Evolutionary conservation across 1,139 yeast genomes (phyloP).

Genomic region (Saccharomyces hybrid): DNA sequence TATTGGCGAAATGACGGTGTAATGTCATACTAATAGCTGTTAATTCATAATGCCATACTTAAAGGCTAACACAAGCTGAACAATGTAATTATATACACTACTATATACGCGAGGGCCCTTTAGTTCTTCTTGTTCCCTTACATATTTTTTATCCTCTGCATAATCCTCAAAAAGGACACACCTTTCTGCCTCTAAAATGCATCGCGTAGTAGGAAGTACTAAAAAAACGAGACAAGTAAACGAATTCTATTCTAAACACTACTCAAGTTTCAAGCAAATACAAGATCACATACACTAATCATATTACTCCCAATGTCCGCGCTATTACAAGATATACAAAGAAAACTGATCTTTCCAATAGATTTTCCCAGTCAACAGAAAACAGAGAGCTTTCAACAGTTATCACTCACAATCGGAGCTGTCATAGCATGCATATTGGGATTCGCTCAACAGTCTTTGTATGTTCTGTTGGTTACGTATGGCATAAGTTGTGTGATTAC

Average conservation of each 20-base stretch:
- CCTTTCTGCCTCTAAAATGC: background rate
- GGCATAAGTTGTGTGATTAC: constrained; percentile 14
- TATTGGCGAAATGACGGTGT: constrained; percentile 9
- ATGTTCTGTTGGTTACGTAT: constrained; percentile 14
- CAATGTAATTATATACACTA: background rate
- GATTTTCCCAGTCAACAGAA: constrained; percentile 26
- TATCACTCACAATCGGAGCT: constrained; percentile 16
- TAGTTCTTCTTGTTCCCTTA: background rate
- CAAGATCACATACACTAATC: background rate
- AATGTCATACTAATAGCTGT: background rate
- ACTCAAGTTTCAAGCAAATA: background rate
- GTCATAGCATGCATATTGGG: constrained; percentile 22
- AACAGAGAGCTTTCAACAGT: constrained; percentile 13
- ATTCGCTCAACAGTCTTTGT: constrained; percentile 20
- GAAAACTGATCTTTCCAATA: constrained; percentile 25
- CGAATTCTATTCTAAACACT: background rate
- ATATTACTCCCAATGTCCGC: constrained; percentile 11
- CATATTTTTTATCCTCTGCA: background rate
- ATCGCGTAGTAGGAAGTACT: background rate
- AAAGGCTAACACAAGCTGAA: background rate
- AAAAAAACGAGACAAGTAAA: background rate
- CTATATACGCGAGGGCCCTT: background rate
- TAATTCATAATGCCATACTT: background rate
- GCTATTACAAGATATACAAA: constrained; percentile 21
- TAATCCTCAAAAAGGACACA: background rate